A percentile compares a stretch with the other conserved stretches of the same genome.
These are phyloP conservation scores for Iberis amara DNA, from an alignment of 441 rosid genomes.

Conservation along the genomic window DNA sequence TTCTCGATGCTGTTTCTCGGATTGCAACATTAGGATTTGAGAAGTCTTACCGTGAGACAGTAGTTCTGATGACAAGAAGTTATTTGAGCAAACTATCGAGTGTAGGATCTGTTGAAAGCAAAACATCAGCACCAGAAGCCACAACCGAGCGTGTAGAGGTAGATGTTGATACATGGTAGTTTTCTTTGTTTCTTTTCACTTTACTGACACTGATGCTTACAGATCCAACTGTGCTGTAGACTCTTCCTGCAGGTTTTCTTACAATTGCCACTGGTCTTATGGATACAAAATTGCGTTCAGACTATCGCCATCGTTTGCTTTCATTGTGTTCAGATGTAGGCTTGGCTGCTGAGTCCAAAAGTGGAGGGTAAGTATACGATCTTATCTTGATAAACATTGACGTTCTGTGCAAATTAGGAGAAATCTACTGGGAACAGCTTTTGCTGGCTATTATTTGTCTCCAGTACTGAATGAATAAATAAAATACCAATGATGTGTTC, in stretches of 20 bases:
- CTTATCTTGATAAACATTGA: constrained; percentile 6
- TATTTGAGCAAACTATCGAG: constrained; percentile 73
- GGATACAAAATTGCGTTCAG: constrained; percentile 70
- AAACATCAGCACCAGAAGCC: constrained; percentile 76
- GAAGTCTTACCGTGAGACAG: constrained; percentile 98
- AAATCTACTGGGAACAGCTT: constrained; percentile 17
- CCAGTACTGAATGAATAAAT: constrained; percentile 13
- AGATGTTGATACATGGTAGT: constrained; percentile 24
- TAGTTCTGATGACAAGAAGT: constrained; percentile 94
- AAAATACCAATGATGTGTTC: constrained; percentile 12
- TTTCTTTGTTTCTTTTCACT: constrained; percentile 21
- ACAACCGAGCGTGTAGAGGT: constrained; percentile 92
- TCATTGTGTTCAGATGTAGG: constrained; percentile 98
- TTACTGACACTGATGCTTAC: constrained; percentile 44
- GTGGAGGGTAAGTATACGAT: constrained; percentile 65
- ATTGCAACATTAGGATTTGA: constrained; percentile 96
- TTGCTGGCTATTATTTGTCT: background rate
- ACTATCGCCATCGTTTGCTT: constrained; percentile 88
- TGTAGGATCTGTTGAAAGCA: constrained; percentile 84
- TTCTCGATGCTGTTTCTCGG: constrained; percentile 96
- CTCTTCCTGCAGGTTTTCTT: constrained; percentile 98
- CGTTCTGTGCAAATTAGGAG: constrained; percentile 1
- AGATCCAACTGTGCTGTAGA: constrained; percentile 62
- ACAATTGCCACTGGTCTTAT: constrained; percentile 78
- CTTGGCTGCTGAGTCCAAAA: constrained; percentile 90